phyloP scores from a whole-genome alignment of 441 rosid genomes.

The Aquilaria agallochum region DNA sequence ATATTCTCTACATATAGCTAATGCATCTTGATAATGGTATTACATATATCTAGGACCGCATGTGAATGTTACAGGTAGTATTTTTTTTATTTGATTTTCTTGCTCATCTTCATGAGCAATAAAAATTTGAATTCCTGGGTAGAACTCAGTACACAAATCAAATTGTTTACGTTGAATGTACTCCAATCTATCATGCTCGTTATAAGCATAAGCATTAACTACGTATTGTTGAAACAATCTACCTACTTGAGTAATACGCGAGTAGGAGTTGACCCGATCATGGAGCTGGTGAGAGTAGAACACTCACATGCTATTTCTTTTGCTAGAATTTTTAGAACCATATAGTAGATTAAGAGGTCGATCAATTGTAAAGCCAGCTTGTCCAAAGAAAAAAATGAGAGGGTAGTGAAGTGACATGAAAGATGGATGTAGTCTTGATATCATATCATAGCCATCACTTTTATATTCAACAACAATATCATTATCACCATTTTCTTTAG shows the following conservation, averaged over 20 bases:
- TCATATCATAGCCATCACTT: not conserved
- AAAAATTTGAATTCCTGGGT: not conserved
- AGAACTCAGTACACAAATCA: not conserved
- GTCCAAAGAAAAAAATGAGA: not conserved
- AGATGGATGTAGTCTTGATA: not conserved
- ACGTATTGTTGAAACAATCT: not conserved
- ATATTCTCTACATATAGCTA: too few relatives aligned
- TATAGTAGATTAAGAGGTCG: not conserved
- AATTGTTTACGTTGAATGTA: not conserved
- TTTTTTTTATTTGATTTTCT: not conserved
- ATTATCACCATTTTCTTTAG: not conserved
- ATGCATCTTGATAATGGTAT: not conserved
- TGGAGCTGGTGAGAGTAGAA: not conserved
- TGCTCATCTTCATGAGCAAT: not conserved
- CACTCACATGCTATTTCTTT: not conserved
- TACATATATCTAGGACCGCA: not conserved
- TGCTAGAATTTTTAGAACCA: not conserved
- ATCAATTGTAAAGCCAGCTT: not conserved
- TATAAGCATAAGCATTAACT: not conserved
- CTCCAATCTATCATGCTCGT: not conserved
- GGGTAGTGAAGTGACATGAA: not conserved
- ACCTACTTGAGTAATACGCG: not conserved
- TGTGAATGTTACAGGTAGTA: not conserved
- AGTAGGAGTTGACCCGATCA: not conserved
- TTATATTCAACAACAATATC: not conserved